Conservation (phyloP, 2,329 filamentous ascomycete genomes). For the Sporothrix euskadiensis region DNA sequence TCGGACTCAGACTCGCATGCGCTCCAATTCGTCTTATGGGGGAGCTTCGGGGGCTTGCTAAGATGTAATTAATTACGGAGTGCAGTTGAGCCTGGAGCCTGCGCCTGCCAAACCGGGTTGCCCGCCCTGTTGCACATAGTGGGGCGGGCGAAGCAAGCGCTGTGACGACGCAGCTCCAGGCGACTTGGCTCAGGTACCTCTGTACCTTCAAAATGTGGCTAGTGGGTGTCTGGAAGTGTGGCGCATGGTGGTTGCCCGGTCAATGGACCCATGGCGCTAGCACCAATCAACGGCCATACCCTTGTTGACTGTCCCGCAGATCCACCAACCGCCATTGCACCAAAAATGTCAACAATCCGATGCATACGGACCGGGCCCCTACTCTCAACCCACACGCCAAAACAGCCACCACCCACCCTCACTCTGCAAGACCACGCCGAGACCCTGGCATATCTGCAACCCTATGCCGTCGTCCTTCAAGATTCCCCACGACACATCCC, state of each 20-base stretch:
- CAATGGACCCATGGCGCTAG: background rate
- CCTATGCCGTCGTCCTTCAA: background rate
- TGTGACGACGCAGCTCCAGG: background rate
- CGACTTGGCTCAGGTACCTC: background rate
- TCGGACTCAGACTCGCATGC: conserved; percentile 1
- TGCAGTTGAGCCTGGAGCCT: background rate
- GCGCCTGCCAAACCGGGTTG: conserved; percentile 9
- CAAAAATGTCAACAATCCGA: conserved; percentile 19
- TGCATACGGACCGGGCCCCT: background rate
- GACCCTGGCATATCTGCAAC: conserved; percentile 16
- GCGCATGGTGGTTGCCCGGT: conserved; percentile 3
- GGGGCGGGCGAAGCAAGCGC: conserved; percentile 8
- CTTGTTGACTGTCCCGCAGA: conserved; percentile 18
- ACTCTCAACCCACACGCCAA: conserved; percentile 3
- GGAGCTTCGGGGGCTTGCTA: conserved; percentile 8
- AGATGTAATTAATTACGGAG: conserved; percentile 2
- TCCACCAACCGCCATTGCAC: background rate
- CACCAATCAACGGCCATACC: background rate
- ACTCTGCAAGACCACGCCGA: conserved; percentile 12
- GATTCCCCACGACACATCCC: conserved; percentile 6
- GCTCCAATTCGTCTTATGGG: conserved; percentile 6
- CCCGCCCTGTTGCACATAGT: conserved; percentile 1
- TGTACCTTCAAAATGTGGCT: conserved; percentile 8
- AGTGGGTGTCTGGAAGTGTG: background rate
- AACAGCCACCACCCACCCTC: background rate